phyloP scores from a whole-genome alignment of 495 filamentous ascomycete genomes.

The Articulospora tetracladia region DNA sequence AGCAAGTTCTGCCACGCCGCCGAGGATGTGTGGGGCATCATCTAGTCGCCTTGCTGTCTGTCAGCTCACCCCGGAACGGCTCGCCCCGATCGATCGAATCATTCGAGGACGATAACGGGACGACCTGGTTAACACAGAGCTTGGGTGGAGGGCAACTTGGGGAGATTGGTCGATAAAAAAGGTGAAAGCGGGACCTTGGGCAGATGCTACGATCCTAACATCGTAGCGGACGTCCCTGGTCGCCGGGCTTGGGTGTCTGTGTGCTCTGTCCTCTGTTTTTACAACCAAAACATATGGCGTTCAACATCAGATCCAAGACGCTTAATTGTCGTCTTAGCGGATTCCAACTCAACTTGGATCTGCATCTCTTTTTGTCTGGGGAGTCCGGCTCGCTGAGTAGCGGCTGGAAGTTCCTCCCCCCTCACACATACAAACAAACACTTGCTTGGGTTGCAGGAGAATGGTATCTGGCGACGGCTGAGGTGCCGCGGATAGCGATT shows the following conservation, averaged over 20 bases:
- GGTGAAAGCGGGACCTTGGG: conserved; percentile 31
- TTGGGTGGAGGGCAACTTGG: conserved; percentile 6
- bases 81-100: conserved; percentile 13
- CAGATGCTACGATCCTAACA: conserved; percentile 48
- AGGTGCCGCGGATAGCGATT: background rate
- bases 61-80: conserved; percentile 10
- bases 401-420: background rate
- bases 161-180: conserved; percentile 22
- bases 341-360: conserved; percentile 71
- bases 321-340: conserved; percentile 55
- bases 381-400: background rate
- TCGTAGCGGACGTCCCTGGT: conserved; percentile 34
- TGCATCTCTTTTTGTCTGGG: conserved; percentile 32
- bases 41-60: conserved; percentile 44
- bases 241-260: conserved; percentile 37
- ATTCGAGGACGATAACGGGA: conserved; percentile 9
- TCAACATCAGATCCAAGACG: conserved; percentile 75
- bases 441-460: background rate
- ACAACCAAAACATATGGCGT: conserved; percentile 76
- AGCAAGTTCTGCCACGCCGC: conserved; percentile 99
- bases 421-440: background rate
- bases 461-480: background rate
- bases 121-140: background rate
- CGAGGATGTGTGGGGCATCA: conserved; percentile 92
- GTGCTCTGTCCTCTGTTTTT: conserved; percentile 69